These are phyloP conservation scores for Solanum appendiculatum DNA, from an alignment of 257 asterid genomes.

Conservation along the genomic window DNA sequence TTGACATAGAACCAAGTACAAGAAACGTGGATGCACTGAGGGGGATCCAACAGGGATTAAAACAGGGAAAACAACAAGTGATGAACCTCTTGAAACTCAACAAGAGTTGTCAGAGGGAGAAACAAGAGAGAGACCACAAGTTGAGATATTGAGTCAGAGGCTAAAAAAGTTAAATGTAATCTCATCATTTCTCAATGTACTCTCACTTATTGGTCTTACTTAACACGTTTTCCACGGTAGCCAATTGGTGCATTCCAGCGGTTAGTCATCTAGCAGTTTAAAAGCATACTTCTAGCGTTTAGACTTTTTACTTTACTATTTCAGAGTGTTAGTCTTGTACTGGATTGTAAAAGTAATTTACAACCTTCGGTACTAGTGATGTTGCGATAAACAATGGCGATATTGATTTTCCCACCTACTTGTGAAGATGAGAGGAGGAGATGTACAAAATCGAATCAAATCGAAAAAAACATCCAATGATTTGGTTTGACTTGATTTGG, in stretches of 20 bases:
- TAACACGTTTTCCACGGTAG: slow-evolving; percentile 49
- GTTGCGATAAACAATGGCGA: no score
- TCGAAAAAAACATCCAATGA: no score
- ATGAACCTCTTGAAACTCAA: neutral
- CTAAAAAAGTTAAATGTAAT: slow-evolving; percentile 38
- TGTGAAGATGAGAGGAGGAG: no score
- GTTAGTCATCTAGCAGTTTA: neutral
- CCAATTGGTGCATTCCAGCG: slow-evolving; percentile 1
- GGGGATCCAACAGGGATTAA: neutral
- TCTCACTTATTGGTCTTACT: slow-evolving; percentile 36
- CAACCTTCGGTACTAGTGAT: no score
- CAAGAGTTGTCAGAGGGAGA: neutral
- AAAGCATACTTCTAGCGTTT: no score
- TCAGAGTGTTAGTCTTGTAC: no score
- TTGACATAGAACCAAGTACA: neutral
- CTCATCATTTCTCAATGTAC: slow-evolving; percentile 51
- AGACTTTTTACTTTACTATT: no score
- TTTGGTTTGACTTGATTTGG: no score
- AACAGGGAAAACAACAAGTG: neutral
- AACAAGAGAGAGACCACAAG: slow-evolving; percentile 1
- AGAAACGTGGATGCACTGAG: neutral
- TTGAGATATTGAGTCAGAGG: slow-evolving; percentile 10
- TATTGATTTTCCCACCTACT: no score
- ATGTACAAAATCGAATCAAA: no score
- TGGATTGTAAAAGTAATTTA: no score